A percentile compares a stretch with the other conserved stretches of the same genome.
These are phyloP conservation scores for Pyropia haitanensis DNA, from an alignment of 23 red algal species.

Conservation along the genomic window DNA sequence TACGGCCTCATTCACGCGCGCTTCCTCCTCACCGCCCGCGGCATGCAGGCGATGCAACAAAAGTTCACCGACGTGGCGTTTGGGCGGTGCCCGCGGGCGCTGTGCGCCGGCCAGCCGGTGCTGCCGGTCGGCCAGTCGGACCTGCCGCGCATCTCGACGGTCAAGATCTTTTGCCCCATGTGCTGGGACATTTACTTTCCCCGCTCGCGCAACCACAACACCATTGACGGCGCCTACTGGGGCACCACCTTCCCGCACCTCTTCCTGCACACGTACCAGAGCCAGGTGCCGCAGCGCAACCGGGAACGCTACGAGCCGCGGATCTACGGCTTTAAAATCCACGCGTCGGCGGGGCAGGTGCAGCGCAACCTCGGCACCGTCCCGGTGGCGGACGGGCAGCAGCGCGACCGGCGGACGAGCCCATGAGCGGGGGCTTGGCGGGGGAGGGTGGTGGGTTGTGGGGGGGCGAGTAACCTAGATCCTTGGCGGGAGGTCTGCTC, in stretches of 20 bases:
- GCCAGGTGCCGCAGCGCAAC: constrained; percentile 74
- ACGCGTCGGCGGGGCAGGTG: constrained; percentile 40
- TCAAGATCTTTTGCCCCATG: constrained; percentile 92
- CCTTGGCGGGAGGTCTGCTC: no score
- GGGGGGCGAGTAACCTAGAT: no score
- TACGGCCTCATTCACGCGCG: constrained; percentile 98
- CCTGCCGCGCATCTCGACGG: constrained; percentile 64
- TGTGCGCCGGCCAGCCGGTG: constrained; percentile 82
- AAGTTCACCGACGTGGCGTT: constrained; percentile 89
- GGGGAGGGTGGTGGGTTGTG: no score
- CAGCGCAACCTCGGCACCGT: constrained; percentile 41
- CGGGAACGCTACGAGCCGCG: constrained; percentile 71
- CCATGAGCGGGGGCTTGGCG: no score
- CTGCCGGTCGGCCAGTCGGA: constrained; percentile 92
- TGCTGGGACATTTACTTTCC: constrained; percentile 96
- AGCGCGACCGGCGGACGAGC: no score
- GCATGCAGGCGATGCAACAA: constrained; percentile 87
- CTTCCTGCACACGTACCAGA: constrained; percentile 85
- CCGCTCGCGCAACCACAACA: constrained; percentile 54
- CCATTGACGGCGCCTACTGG: constrained; percentile 95
- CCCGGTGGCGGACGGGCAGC: no score
- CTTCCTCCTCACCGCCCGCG: constrained; percentile 85
- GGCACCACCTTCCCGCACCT: constrained; percentile 98
- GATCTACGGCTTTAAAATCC: constrained; percentile 90
- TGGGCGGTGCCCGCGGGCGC: constrained; percentile 92